Evolutionary conservation across 495 filamentous ascomycete genomes (phyloP), one percentile per base, ranked within the genome.

Genomic region (Penicillium cataractarum): DNA sequence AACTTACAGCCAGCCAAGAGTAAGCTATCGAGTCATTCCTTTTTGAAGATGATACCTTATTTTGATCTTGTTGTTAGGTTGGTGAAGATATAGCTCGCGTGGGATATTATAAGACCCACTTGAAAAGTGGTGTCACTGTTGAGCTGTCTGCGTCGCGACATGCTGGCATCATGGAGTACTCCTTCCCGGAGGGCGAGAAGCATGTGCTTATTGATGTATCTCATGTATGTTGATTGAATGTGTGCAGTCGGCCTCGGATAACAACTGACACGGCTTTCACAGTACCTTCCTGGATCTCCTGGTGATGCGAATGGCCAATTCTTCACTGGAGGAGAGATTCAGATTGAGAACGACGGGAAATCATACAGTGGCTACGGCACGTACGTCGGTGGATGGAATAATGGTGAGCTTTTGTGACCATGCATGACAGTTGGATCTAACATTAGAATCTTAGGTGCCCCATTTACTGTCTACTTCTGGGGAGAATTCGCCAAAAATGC

Each of bases 391-490:
- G 83, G 83, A 15, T 85, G 80, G 80, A 88, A 88, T 70, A 77
- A 85, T 58, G 74, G 83, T 82, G 55, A 65, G 67, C 65, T 31
- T 31, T 55, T 46, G 22, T 49, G 40, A n/a, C 32, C 4, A 60
- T 35, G 10, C 19, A 21, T 31, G 37, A 29, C 19, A 17, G 50
- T 40, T 29, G 10, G 39, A 27, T n/a, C 50, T 70, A 54, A 75
- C 13, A 5, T 31, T 22, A 67, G 66, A 64, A 69, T 26, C 19
- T 6, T 74, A 82, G 84, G 78, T 26, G 80, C 82, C 0, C 78
- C 81, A 17, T 90, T 86, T 79, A 87, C 78, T 2, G 84, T 91
- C 4, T 85, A 85, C 64, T 90, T 89, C 67, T 89, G 87, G 58
- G 88, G 87, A 26, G 78, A 83, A 52, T 89, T 90, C 60, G 77